Evolutionary conservation across 305 asterid genomes (phyloP).

Genomic region (Fraxinus floribunda): DNA sequence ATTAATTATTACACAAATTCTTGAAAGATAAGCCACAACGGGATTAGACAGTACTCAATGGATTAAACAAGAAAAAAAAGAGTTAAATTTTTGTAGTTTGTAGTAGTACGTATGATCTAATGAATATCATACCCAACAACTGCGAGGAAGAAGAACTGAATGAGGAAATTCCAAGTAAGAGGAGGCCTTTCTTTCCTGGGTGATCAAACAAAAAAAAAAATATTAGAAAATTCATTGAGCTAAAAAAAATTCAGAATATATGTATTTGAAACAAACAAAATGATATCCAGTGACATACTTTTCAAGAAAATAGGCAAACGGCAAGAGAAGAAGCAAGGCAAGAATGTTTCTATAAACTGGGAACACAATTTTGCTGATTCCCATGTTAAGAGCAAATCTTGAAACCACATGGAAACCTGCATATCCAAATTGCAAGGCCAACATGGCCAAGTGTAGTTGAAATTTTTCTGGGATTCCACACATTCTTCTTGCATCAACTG

Average conservation of each 20-base stretch:
- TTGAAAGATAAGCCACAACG: neutral
- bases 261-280: neutral
- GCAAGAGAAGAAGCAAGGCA: constrained; percentile 80
- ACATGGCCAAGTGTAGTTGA: constrained; percentile 87
- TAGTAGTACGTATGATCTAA: neutral
- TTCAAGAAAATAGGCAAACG: constrained; percentile 93
- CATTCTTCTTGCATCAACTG: constrained; percentile 41
- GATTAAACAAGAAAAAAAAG: neutral
- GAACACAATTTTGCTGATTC: constrained; percentile 93
- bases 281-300: constrained; percentile 47
- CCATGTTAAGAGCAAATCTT: constrained; percentile 92
- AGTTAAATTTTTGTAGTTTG: neutral
- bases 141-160: constrained; percentile 94
- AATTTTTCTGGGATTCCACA: constrained; percentile 75
- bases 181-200: constrained; percentile 96
- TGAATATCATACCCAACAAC: constrained; percentile 68
- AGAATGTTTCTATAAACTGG: constrained; percentile 86
- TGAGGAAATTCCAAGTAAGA: constrained; percentile 55
- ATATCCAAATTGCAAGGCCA: constrained; percentile 88
- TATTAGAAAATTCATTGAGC: neutral
- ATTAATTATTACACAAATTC: neutral
- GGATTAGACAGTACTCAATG: neutral
- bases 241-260: neutral
- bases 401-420: constrained; percentile 98
- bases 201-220: neutral